Base-by-base conservation (phyloP, 192 early-diverging fungal genomes). In the Entomortierella parvispora region DNA sequence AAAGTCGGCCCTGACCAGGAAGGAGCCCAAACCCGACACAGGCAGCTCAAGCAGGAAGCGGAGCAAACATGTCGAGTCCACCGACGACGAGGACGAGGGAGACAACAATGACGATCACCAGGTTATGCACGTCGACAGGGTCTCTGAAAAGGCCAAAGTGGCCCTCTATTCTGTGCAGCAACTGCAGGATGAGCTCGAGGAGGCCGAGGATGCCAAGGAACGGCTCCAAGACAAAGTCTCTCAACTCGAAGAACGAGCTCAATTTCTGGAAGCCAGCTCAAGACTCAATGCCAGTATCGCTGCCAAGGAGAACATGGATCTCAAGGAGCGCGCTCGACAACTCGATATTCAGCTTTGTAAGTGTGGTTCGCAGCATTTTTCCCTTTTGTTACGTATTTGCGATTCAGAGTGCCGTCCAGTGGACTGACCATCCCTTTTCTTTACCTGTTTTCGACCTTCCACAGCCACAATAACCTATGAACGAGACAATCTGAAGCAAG, bases 321-420 rank as follows among this genome's bases (percentile, higher is more conserved):
- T 77, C 31, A 77, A 77, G 28, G 74, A 77, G 52, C 68, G 58
- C 48, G 46, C 47, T 1, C 59, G 74, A 31, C 50, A 64, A 31
- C 66, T 77, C 5, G 74, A 65, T 26, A 68, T 77, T 20, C 59
- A 77, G 4, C 66, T 77, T 8, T 77, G 74, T 77, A 77, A 61
- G 65, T 62, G n/a, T 29, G 23, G 6, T 15, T 48, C 25, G 9
- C 6, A n/a, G 14, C n/a, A n/a, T n/a, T n/a, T n/a, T n/a, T n/a
- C n/a, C n/a, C n/a, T n/a, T n/a, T n/a, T n/a, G n/a, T n/a, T n/a
- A n/a, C n/a, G n/a, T n/a, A n/a, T n/a, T n/a, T n/a, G n/a, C n/a
- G n/a, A n/a, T n/a, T n/a, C n/a, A n/a, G n/a, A n/a, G n/a, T n/a
- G n/a, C n/a, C n/a, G n/a, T n/a, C n/a, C n/a, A n/a, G n/a, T n/a